Base-by-base conservation (phyloP, 495 filamentous ascomycete species). In the Talaromyces stipitatus region DNA sequence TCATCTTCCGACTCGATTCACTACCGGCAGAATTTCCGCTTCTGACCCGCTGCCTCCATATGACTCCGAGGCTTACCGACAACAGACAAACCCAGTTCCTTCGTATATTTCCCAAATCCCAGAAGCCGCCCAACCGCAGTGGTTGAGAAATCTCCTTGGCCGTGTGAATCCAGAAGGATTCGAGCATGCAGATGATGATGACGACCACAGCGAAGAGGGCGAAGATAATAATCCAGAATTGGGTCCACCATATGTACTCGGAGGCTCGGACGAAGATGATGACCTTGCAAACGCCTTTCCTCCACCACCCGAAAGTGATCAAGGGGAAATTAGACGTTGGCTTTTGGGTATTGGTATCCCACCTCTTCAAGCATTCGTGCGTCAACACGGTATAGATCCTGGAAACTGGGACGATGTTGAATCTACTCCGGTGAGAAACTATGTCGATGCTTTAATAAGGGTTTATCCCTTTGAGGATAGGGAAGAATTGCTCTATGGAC, bases 1-100 rank as follows among this genome's bases (percentile, higher is more conserved):
- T 14, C 69, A 75, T 60, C 66, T 78, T 18, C 75, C 75, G 4
- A 62, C 58, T 29, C 69, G 66, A 16, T 78, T 74, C 58, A 68
- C 74, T 11, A 67, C 70, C 10, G 71, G 69, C 23, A 72, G 70
- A 20, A 66, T 78, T 11, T 78, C 75, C 2, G 61, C 75, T 4
- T 75, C 73, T 11, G 75, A 78, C 28, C 75, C 75, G 29, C 68
- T 78, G 12, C 75, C 75, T 23, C 75, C 75, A 0, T 71, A 73
- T 46, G 73, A 73, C 4, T 76, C 74, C 1, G 72, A 75, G 48
- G 74, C 73, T 14, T 71, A 64, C 48, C 65, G 68, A 27, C 62
- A 73, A 50, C 73, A 78, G 57, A 65, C 67, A 3, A 66, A 75
- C 28, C 72, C 72, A 30, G 63, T 66, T 0, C 72, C 72, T 8